Percentiles rank a stretch among this genome's conserved stretches.
Evolutionary conservation across 305 asterid species (phyloP).

Genomic region (Solanum chacoense): DNA sequence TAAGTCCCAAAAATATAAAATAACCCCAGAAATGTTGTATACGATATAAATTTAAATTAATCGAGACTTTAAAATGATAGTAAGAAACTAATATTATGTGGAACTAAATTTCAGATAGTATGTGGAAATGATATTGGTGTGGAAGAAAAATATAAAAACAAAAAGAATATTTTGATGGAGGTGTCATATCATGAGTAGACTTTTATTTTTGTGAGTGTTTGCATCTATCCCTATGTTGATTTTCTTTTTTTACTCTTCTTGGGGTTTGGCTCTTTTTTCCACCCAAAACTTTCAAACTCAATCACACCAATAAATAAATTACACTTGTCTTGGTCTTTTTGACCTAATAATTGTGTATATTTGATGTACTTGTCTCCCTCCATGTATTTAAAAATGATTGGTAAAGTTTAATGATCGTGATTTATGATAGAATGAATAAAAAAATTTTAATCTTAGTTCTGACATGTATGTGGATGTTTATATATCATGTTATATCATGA

Average conservation of each 20-base stretch:
- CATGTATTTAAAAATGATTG: background rate
- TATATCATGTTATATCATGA: background rate
- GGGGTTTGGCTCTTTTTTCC: background rate
- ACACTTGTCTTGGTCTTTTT: background rate
- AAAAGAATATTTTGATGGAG: background rate
- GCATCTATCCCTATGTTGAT: background rate
- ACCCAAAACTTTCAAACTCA: background rate
- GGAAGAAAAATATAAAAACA: background rate
- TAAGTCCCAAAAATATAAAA: no score
- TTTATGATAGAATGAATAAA: background rate
- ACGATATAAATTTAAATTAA: background rate
- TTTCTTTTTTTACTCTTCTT: background rate
- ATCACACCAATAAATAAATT: background rate
- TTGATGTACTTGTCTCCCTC: background rate
- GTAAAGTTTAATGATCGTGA: background rate
- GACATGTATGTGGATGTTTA: background rate
- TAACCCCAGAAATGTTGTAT: no score
- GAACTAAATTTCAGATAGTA: background rate
- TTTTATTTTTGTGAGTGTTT: background rate
- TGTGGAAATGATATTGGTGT: background rate
- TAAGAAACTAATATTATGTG: background rate
- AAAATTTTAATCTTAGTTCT: background rate
- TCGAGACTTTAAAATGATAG: background rate
- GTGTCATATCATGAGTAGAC: conserved; percentile 3
- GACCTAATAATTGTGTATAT: background rate